phyloP scores from a whole-genome alignment of 176 grass and related monocot genomes.

The Triticum turgidum region DNA sequence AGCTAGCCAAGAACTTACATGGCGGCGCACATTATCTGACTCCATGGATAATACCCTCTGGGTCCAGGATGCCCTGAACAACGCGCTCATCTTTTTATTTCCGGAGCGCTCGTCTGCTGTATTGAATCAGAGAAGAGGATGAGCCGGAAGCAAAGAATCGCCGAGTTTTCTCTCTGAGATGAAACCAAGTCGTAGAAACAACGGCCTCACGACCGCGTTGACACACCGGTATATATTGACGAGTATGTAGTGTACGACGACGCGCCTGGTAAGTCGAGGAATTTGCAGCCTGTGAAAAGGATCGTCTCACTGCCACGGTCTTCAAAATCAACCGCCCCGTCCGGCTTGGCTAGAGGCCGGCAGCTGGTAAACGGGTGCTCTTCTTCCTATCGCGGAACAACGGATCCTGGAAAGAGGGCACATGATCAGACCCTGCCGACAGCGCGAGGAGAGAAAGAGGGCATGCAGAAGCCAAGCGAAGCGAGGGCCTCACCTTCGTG shows the following conservation, averaged over 20 bases:
- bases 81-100: neutral
- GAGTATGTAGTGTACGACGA: neutral
- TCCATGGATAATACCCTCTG: neutral
- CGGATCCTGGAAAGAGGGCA: too few relatives aligned
- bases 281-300: too few relatives aligned
- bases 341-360: too few relatives aligned
- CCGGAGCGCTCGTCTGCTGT: neutral
- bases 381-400: too few relatives aligned
- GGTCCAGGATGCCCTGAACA: neutral
- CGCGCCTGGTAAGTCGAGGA: neutral
- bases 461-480: neutral
- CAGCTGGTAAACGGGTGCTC: too few relatives aligned
- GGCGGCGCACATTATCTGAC: neutral
- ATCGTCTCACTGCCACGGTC: too few relatives aligned
- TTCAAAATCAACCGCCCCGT: too few relatives aligned
- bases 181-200: neutral
- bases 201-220: neutral
- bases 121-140: neutral
- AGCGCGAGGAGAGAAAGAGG: neutral
- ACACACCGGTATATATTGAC: neutral
- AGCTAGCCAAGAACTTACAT: neutral
- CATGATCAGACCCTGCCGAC: neutral
- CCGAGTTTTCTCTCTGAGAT: neutral
- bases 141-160: neutral
- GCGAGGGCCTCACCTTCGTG: neutral